These are phyloP conservation scores for Populus trichocarpa DNA, from an alignment of 441 rosid genomes.

Conservation along the genomic window DNA sequence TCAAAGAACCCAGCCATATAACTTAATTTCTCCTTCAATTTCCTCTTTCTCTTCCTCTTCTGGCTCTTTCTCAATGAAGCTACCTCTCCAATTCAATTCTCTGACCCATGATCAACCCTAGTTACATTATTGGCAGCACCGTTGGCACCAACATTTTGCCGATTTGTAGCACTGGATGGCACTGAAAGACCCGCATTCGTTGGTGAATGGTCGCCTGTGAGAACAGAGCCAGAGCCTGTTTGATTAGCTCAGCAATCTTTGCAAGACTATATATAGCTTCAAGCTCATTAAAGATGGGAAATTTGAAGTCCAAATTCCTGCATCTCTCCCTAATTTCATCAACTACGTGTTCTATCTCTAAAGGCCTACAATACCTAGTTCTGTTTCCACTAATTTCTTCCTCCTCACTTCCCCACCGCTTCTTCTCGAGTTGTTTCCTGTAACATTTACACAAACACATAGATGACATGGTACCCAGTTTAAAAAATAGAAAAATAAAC, in stretches of 20 bases:
- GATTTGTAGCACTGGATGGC: conserved; percentile 10
- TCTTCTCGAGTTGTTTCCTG: conserved; percentile 28
- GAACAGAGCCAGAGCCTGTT: conserved; percentile 36
- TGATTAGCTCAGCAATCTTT: conserved; percentile 25
- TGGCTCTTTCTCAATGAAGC: conserved; percentile 23
- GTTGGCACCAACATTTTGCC: conserved; percentile 7
- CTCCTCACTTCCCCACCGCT: conserved; percentile 1
- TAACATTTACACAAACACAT: conserved; percentile 24
- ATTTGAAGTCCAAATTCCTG: conserved; percentile 24
- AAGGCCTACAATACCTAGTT: neutral
- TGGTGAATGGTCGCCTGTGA: conserved; percentile 30
- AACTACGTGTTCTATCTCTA: neutral
- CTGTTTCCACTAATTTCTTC: conserved; percentile 12
- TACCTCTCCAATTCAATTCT: conserved; percentile 26
- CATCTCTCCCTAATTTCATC: conserved; percentile 15
- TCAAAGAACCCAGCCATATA: conserved; percentile 27
- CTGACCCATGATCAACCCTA: conserved; percentile 33
- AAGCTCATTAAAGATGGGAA: conserved; percentile 34
- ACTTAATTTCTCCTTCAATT: conserved; percentile 26
- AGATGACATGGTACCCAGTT: conserved; percentile 4
- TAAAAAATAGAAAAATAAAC: neutral
- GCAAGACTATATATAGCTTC: conserved; percentile 41
- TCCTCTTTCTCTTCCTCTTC: conserved; percentile 35
- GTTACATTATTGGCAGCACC: conserved; percentile 9
- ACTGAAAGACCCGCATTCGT: conserved; percentile 10